A percentile compares a stretch with the other conserved stretches of the same genome.
Conservation (phyloP, 1,284 basidiomycete species). For the Rhodotorula sp. region DNA sequence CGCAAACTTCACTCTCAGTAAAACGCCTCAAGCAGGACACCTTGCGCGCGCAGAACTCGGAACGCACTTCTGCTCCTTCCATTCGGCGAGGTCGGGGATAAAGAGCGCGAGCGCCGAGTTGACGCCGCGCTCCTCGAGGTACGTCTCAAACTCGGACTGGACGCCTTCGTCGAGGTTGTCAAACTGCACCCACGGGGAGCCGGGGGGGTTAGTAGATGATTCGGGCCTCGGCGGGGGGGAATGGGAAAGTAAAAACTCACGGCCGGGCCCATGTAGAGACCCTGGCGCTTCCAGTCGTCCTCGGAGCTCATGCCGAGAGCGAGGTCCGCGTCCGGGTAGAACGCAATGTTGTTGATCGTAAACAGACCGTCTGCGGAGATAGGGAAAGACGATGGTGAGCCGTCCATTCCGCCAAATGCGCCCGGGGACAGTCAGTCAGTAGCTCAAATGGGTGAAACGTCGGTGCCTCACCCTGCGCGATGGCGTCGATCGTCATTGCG, state of each 20-base stretch:
- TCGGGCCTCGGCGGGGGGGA: background rate
- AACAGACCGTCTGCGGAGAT: slow-evolving; percentile 66
- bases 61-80: slow-evolving; percentile 81
- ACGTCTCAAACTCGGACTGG: slow-evolving; percentile 82
- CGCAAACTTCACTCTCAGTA: background rate
- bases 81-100: slow-evolving; percentile 58
- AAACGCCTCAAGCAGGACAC: background rate
- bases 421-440: no score
- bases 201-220: background rate
- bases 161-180: slow-evolving; percentile 83
- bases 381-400: no score
- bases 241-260: slow-evolving; percentile 52
- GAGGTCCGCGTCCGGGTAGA: slow-evolving; percentile 69
- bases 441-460: no score
- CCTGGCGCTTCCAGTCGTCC: slow-evolving; percentile 88
- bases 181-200: slow-evolving; percentile 57
- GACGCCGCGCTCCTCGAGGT: slow-evolving; percentile 81
- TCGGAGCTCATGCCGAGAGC: slow-evolving; percentile 80
- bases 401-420: background rate
- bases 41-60: background rate
- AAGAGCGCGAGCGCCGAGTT: slow-evolving; percentile 67
- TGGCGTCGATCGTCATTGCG: slow-evolving; percentile 74
- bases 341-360: slow-evolving; percentile 84
- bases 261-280: slow-evolving; percentile 86
- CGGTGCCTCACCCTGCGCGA: slow-evolving; percentile 58